Percentiles rank a stretch among this genome's conserved stretches.
Evolutionary conservation across 139 green algal genomes (phyloP).

Genomic region (Micractinium conductrix): DNA sequence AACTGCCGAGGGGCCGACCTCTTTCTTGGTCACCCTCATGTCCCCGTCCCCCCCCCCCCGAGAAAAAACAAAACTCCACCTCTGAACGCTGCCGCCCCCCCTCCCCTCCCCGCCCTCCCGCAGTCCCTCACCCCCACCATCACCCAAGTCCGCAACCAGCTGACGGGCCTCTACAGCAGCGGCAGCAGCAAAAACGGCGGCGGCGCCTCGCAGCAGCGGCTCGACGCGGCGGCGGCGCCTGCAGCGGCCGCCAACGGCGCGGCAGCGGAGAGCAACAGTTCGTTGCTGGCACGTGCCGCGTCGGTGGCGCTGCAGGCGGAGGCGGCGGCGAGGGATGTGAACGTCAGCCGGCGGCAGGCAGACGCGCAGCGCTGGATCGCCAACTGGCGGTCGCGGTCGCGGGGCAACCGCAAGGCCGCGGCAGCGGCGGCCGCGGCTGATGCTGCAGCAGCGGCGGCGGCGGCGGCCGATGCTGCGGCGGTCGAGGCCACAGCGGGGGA

Average conservation of each 20-base stretch:
- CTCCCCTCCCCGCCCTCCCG: not conserved
- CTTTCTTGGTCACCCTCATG: too few species aligned
- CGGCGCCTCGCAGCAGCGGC: not conserved
- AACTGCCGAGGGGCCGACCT: too few species aligned
- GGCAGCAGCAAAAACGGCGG: not conserved
- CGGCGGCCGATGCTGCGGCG: not conserved
- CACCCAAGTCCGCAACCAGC: conserved; percentile 20
- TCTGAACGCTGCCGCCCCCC: not conserved
- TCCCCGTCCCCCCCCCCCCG: too few species aligned
- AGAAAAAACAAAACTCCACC: too few species aligned
- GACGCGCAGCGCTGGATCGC: conserved; percentile 30
- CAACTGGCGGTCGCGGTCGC: conserved; percentile 7
- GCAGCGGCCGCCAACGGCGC: not conserved
- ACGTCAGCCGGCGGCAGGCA: conserved; percentile 16
- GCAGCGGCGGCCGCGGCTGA: conserved; percentile 3
- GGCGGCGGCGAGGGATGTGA: conserved; percentile 7
- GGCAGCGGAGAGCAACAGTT: not conserved
- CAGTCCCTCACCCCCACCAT: conserved; percentile 28
- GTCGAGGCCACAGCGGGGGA: too few species aligned
- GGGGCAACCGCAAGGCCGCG: conserved; percentile 22
- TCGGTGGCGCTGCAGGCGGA: not conserved
- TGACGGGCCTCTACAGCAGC: not conserved
- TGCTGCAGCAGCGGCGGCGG: not conserved
- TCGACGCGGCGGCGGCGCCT: not conserved
- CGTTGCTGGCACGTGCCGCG: not conserved